phyloP scores from a whole-genome alignment of 768 basidiomycete genomes.

The Leccinum truebloodii region DNA sequence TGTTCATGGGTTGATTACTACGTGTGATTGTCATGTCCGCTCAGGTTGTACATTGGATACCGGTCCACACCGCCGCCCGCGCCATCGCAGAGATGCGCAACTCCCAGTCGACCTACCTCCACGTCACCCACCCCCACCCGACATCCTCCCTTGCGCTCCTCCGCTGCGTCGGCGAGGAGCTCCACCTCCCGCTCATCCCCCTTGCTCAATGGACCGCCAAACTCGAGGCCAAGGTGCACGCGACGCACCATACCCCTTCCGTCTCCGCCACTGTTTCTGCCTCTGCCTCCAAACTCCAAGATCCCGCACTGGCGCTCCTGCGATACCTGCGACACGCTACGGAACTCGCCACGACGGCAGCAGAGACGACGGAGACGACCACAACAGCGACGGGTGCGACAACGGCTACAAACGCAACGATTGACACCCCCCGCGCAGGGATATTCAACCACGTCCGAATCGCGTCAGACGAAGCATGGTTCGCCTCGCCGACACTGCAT shows the following conservation, averaged over 20 bases:
- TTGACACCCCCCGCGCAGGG: too few relatives aligned
- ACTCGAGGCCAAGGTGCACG: constrained; percentile 8
- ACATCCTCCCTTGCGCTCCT: constrained; percentile 13
- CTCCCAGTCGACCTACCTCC: constrained; percentile 1
- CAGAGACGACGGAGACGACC: too few relatives aligned
- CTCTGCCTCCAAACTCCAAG: too few relatives aligned
- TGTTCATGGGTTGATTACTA: background rate
- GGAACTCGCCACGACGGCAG: too few relatives aligned
- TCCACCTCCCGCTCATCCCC: constrained; percentile 13
- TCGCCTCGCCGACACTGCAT: too few relatives aligned
- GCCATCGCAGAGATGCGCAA: constrained; percentile 20
- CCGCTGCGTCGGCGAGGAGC: constrained; percentile 2
- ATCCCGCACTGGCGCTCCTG: too few relatives aligned
- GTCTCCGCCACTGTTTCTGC: background rate
- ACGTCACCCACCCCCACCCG: constrained; percentile 17
- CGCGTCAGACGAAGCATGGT: too few relatives aligned
- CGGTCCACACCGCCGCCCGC: constrained; percentile 13
- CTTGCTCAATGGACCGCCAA: constrained; percentile 15
- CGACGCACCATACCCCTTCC: background rate
- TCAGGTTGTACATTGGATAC: constrained; percentile 19
- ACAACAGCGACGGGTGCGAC: too few relatives aligned
- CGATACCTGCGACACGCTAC: too few relatives aligned
- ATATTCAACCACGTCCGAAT: too few relatives aligned
- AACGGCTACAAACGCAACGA: too few relatives aligned
- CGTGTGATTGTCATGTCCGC: background rate